A percentile compares a stretch with the other conserved stretches of the same genome.
Evolutionary conservation across 768 basidiomycete genomes (phyloP).

Genomic region (Trametes maxima): DNA sequence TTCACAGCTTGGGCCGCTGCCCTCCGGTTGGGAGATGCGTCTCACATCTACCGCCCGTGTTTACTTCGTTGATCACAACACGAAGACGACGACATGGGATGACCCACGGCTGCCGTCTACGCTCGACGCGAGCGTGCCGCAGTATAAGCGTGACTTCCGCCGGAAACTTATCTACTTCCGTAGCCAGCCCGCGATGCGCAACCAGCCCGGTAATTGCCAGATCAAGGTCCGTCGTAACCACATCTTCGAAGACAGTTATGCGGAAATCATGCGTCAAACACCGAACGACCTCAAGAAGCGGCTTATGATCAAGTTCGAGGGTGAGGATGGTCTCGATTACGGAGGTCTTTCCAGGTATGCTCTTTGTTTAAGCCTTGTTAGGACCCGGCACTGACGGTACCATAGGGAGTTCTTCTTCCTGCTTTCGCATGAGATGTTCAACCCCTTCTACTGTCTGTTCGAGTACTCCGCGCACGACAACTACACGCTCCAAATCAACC

Average conservation of each 20-base stretch:
- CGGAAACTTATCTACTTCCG: slow-evolving; percentile 99
- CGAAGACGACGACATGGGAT: slow-evolving; percentile 99
- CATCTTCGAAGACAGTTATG: slow-evolving; percentile 99
- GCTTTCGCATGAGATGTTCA: slow-evolving; percentile 99
- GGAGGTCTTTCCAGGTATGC: slow-evolving; percentile 90
- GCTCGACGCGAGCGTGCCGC: slow-evolving; percentile 94
- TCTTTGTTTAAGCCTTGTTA: neutral
- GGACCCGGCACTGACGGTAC: slow-evolving; percentile 14
- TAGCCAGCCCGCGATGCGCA: slow-evolving; percentile 96
- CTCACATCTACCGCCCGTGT: slow-evolving; percentile 97
- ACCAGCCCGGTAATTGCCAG: slow-evolving; percentile 98
- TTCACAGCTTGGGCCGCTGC: slow-evolving; percentile 93
- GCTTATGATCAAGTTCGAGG: slow-evolving; percentile 99
- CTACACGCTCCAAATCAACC: slow-evolving; percentile 99
- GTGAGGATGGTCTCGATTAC: slow-evolving; percentile 98
- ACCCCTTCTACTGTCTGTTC: slow-evolving; percentile 99
- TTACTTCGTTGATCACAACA: slow-evolving; percentile 99
- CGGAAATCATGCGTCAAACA: slow-evolving; percentile 99
- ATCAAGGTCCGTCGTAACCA: slow-evolving; percentile 98
- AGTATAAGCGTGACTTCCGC: slow-evolving; percentile 99
- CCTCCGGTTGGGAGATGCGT: slow-evolving; percentile 99
- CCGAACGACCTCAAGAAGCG: slow-evolving; percentile 98
- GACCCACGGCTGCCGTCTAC: slow-evolving; percentile 96
- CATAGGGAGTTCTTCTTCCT: slow-evolving; percentile 99
- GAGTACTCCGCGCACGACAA: slow-evolving; percentile 99